A percentile compares a stretch with the other conserved stretches of the same genome.
These are phyloP conservation scores for Globisporangium parvum DNA, from an alignment of 352 stramenopile species.

Conservation along the genomic window DNA sequence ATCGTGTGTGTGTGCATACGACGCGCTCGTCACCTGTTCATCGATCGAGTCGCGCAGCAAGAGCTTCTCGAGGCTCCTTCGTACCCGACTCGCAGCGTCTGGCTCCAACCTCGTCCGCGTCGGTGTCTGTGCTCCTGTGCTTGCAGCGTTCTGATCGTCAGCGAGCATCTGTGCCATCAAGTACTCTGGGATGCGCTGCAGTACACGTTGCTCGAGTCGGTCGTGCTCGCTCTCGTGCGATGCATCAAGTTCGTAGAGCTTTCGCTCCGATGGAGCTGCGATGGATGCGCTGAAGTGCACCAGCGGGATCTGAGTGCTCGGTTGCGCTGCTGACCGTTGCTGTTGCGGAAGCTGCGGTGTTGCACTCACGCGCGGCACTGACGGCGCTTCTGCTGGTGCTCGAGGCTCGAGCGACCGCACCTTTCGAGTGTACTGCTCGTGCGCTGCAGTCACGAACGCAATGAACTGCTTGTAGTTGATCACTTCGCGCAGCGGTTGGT, in stretches of 20 bases:
- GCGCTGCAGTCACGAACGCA: constrained; percentile 57
- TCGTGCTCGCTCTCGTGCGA: not conserved
- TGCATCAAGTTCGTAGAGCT: constrained; percentile 6
- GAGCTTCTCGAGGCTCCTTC: constrained; percentile 32
- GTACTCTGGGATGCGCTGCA: constrained; percentile 11
- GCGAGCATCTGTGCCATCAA: constrained; percentile 28
- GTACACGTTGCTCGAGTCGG: constrained; percentile 21
- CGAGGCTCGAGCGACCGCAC: not conserved
- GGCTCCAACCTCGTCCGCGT: not conserved
- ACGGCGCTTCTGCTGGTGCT: not conserved
- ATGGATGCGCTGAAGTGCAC: not conserved
- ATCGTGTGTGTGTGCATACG: not conserved
- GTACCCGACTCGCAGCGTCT: constrained; percentile 11
- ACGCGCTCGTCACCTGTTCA: constrained; percentile 14
- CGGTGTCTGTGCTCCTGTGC: not conserved
- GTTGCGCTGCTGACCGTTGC: constrained; percentile 2
- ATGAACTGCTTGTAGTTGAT: constrained; percentile 80
- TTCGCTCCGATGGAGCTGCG: not conserved
- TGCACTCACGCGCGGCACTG: no score
- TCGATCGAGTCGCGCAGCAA: constrained; percentile 21
- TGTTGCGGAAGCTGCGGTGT: not conserved
- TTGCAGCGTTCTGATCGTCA: not conserved
- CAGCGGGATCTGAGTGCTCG: not conserved
- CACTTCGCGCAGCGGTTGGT: constrained; percentile 41
- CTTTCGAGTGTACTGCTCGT: constrained; percentile 25